A percentile compares a stretch with the other conserved stretches of the same genome.
Evolutionary conservation across 768 basidiomycete genomes (phyloP).

Genomic region (Lactarius psammicola): DNA sequence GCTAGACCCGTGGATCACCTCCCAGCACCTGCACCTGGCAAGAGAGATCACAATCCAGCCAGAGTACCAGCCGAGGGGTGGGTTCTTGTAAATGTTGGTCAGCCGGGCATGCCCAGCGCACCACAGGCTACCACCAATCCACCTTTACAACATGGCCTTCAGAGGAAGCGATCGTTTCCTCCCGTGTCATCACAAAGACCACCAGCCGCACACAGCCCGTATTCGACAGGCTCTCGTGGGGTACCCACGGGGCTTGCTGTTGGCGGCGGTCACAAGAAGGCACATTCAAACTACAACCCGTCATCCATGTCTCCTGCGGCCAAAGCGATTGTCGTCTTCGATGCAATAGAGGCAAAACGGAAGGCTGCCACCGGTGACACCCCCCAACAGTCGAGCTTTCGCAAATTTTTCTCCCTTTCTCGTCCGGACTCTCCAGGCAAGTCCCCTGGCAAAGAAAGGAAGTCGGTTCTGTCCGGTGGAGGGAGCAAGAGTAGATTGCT

Average conservation of each 20-base stretch:
- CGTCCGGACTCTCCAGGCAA: slow-evolving; percentile 22
- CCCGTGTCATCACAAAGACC: slow-evolving; percentile 7
- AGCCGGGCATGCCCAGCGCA: slow-evolving; percentile 31
- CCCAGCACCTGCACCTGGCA: slow-evolving; percentile 1
- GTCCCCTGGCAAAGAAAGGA: slow-evolving; percentile 10
- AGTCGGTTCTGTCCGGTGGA: neutral
- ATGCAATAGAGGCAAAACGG: slow-evolving; percentile 52
- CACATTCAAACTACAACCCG: slow-evolving; percentile 47
- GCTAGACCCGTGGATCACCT: slow-evolving; percentile 1
- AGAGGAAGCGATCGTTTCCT: slow-evolving; percentile 22
- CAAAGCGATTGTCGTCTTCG: slow-evolving; percentile 62
- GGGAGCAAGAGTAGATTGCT: slow-evolving; percentile 16
- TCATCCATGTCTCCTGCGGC: slow-evolving; percentile 48
- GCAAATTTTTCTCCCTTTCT: slow-evolving; percentile 31
- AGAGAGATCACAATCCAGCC: neutral
- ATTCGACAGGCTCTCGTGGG: slow-evolving; percentile 13
- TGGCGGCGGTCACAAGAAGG: slow-evolving; percentile 23
- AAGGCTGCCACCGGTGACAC: slow-evolving; percentile 32
- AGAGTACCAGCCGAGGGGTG: slow-evolving; percentile 52
- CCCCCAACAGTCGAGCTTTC: slow-evolving; percentile 30
- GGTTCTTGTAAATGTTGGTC: slow-evolving; percentile 63
- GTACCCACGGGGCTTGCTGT: slow-evolving; percentile 16
- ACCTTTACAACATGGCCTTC: slow-evolving; percentile 1
- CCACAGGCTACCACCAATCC: neutral
- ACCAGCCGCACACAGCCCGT: slow-evolving; percentile 5